Evolutionary conservation across 257 asterid genomes (phyloP), one percentile per base, ranked within the genome.

Genomic region (Leonotis leonurus): DNA sequence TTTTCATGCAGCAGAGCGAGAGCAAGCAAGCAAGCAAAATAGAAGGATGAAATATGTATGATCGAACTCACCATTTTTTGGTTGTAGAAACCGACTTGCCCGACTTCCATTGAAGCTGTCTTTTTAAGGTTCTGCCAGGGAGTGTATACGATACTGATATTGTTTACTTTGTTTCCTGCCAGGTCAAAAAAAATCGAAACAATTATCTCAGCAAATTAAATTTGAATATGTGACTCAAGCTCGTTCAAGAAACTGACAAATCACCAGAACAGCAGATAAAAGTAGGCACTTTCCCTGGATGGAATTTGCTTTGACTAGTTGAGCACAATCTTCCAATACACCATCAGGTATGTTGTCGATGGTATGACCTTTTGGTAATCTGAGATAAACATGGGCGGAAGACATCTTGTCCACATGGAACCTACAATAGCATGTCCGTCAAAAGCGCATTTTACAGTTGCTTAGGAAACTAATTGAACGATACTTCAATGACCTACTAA

Each of bases 381-480:
- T 85, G 72, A 93, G 78, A 74, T 93, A 93, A 50, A 93, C 99
- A 67, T 93, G 99, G 55, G 99, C 99, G 1, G 97, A 93, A 18
- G 99, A 93, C 99, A 93, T 89, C 76, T 93, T 93, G 66, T 93
- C 96, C 76, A 93, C 99, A 70, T 85, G 97, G 73, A 93, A 93
- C 97, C 99, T 89, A 65, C 70, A 64, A 66, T 72, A 64, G 8
- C 69, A 49, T 60, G 32, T n/a, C 32, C 25, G 46, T 77, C 66
- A 60, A 51, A 48, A 48, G 3, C 16, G 60, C 59, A 69, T 62
- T 44, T 44, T 36, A 56, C 29, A n/a, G 30, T n/a, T 9, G 9
- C 13, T 56, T 8, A 13, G 65, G 59, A 29, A 67, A 33, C 49
- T 48, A 45, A 20, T 44, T 22, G 43, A 24, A 22, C 43, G 4